Base-by-base conservation (phyloP, 2,329 filamentous ascomycete genomes). In the Aureobasidium sp. region DNA sequence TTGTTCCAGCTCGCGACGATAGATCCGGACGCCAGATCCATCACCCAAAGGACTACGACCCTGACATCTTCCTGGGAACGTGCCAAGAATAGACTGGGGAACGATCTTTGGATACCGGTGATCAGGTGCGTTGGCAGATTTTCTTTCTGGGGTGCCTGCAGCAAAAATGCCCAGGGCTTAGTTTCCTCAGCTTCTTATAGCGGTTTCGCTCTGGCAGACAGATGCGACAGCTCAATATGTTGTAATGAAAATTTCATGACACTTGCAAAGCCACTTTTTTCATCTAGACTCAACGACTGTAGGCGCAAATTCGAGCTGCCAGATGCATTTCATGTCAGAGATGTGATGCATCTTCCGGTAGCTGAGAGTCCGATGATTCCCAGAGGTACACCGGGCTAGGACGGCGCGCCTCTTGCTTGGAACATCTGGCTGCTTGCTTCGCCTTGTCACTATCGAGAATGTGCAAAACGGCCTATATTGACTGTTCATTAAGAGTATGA, bases 51-150 rank as follows among this genome's bases (percentile, higher is more conserved):
- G 17, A 13, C n/a, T 9, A 20, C 27, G 29, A 7, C 15, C 6
- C 47, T 8, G 7, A 17, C 8, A 24, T 29, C 27, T 15, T 5
- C 5, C 13, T 13, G 34, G 34, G 12, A 3, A 13, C 13, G 34
- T 3, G 10, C 24, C 0, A 5, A 20, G 17, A 5, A 13, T 15
- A 32, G 3, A 12, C 9, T 24, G 27, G 27, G 3, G 47, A 20
- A 7, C 24, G 17, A 20, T 34, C 47, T 6, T 50, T 50, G 32
- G 20, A 20, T 26, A 26, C 26, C 20, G n/a, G 32, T 17, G 8
- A 52, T 52, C 48, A 52, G 48, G 48, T 52, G 48, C 48, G 48
- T 52, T 15, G 20, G 32, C 48, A 52, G 4, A 50, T 50, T 34
- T n/a, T 37, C 48, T 24, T 50, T 37, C 48, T 27, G 17, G 15